Conservation (phyloP, 805 yeast species). For the Metschnikowia shivogae region DNA sequence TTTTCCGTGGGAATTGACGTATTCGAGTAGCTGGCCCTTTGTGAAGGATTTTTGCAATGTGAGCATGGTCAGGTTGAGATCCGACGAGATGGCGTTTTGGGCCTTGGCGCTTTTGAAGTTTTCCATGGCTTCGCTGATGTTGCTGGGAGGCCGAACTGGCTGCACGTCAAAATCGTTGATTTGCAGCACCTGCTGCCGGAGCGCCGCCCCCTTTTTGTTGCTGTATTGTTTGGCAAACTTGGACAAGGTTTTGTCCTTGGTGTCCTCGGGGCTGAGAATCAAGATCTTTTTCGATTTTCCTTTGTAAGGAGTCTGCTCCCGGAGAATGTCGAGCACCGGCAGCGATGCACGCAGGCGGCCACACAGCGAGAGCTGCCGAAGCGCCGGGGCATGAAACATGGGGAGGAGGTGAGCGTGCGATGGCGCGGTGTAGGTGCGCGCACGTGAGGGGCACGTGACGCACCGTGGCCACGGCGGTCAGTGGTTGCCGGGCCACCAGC, state of each 20-base stretch:
- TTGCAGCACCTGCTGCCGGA: not conserved
- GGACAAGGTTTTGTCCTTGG: slow-evolving; percentile 13
- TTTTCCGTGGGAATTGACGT: slow-evolving; percentile 6
- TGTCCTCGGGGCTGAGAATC: slow-evolving; percentile 16
- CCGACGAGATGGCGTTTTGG: not conserved
- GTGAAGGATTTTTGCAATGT: slow-evolving; percentile 12
- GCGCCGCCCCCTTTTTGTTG: not conserved
- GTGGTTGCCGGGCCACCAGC: too few relatives aligned
- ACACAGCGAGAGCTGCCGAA: slow-evolving; percentile 4
- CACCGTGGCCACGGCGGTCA: too few relatives aligned
- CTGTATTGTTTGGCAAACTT: slow-evolving; percentile 2
- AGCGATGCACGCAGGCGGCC: not conserved
- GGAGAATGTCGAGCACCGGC: slow-evolving; percentile 7
- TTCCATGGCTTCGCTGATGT: slow-evolving; percentile 5
- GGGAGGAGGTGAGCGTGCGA: not conserved
- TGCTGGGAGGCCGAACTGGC: not conserved
- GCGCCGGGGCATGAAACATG: not conserved
- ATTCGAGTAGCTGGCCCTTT: slow-evolving; percentile 12
- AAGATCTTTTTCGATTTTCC: slow-evolving; percentile 10
- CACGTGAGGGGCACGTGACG: not conserved
- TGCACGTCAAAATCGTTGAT: slow-evolving; percentile 1
- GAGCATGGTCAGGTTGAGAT: slow-evolving; percentile 6
- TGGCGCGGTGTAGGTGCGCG: not conserved
- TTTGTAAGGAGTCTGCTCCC: slow-evolving; percentile 1
- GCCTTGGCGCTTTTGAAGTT: slow-evolving; percentile 4